Percentiles rank a stretch among this genome's conserved stretches.
phyloP scores from a whole-genome alignment of 805 yeast genomes.

The Zygotorulaspora florentina region DNA sequence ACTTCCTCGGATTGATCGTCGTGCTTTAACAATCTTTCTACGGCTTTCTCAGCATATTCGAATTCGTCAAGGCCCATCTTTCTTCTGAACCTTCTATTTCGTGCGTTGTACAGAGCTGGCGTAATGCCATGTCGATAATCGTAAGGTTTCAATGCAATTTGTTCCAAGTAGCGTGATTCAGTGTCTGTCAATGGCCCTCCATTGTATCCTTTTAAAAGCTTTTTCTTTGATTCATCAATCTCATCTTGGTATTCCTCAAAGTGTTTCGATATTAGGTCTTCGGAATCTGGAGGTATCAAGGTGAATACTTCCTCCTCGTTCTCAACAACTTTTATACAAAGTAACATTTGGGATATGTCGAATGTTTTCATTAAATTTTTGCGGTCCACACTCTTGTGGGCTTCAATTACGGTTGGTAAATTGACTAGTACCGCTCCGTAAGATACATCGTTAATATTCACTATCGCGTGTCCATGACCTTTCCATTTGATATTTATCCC shows the following conservation, averaged over 20 bases:
- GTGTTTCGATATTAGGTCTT: slow-evolving; percentile 36
- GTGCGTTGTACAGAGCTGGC: slow-evolving; percentile 70
- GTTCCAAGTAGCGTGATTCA: slow-evolving; percentile 25
- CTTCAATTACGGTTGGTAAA: slow-evolving; percentile 82
- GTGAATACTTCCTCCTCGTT: slow-evolving; percentile 46
- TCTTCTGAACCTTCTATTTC: slow-evolving; percentile 65
- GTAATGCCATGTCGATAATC: slow-evolving; percentile 74
- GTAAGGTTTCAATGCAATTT: slow-evolving; percentile 25
- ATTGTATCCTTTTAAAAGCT: slow-evolving; percentile 22
- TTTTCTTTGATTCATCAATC: slow-evolving; percentile 23
- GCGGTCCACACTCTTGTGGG: slow-evolving; percentile 77
- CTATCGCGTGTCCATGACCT: slow-evolving; percentile 73
- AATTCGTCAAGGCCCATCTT: slow-evolving; percentile 66
- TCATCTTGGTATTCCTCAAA: slow-evolving; percentile 31
- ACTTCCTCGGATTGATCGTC: slow-evolving; percentile 85
- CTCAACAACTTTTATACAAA: slow-evolving; percentile 58
- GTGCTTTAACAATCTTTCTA: slow-evolving; percentile 64
- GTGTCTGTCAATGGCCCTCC: slow-evolving; percentile 29
- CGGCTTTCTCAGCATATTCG: slow-evolving; percentile 72
- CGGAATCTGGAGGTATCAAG: slow-evolving; percentile 40
- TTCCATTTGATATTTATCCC: slow-evolving; percentile 77
- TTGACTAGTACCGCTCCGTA: slow-evolving; percentile 87
- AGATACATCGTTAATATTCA: slow-evolving; percentile 60
- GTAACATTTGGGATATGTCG: slow-evolving; percentile 79
- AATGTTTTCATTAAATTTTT: slow-evolving; percentile 84